Conservation (phyloP, 2,329 filamentous ascomycete species). For the Calonectria pseudoreteaudii region DNA sequence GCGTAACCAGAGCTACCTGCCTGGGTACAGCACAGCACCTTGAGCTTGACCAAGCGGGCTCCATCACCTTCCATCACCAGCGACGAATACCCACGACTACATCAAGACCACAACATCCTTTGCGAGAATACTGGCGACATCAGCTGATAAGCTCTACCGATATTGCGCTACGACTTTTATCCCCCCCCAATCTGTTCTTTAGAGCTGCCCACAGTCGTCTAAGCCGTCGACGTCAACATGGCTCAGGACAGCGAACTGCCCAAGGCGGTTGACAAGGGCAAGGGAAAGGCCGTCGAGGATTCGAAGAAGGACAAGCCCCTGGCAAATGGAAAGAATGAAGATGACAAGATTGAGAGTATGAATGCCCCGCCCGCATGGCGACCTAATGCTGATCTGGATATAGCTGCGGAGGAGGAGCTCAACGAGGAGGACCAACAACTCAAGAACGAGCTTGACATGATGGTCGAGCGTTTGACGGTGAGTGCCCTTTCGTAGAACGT, state of each 20-base stretch:
- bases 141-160: conserved; percentile 19
- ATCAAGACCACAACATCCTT: conserved; percentile 32
- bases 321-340: conserved; percentile 82
- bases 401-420: conserved; percentile 79
- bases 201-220: conserved; percentile 43
- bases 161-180: conserved; percentile 19
- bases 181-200: conserved; percentile 29
- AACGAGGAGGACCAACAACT: conserved; percentile 98
- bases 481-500: conserved; percentile 32
- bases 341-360: conserved; percentile 69
- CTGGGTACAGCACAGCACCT: conserved; percentile 39
- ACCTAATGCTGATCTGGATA: conserved; percentile 36
- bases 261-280: conserved; percentile 91
- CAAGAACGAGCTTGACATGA: conserved; percentile 97
- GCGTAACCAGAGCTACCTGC: conserved; percentile 57
- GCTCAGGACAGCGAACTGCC: conserved; percentile 92
- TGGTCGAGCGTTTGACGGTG: conserved; percentile 94
- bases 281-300: conserved; percentile 87
- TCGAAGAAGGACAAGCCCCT: conserved; percentile 76
- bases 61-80: conserved; percentile 52
- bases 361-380: conserved; percentile 28
- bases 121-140: conserved; percentile 18
- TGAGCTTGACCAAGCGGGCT: conserved; percentile 53
- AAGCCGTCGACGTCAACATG: conserved; percentile 70
- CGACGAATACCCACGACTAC: conserved; percentile 39